Evolutionary conservation across 768 basidiomycete species (phyloP).

Genomic region (Bullera alba): DNA sequence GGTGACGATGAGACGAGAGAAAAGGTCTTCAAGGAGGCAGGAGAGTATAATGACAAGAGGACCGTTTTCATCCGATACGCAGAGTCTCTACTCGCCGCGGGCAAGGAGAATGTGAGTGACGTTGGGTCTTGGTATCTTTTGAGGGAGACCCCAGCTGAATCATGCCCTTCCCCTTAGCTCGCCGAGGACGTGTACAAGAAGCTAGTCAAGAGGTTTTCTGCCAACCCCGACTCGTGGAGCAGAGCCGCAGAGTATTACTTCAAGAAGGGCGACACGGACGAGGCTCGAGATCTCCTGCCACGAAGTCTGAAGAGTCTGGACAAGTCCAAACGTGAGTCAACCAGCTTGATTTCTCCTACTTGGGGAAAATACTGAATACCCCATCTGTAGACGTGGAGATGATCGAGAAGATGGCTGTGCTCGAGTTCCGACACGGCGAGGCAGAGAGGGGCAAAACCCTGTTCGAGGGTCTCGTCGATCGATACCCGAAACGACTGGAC

Average conservation of each 20-base stretch:
- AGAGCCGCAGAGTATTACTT: conserved; percentile 71
- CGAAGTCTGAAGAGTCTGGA: conserved; percentile 83
- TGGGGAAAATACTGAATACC: background rate
- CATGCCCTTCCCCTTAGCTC: conserved; percentile 52
- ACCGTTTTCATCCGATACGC: conserved; percentile 79
- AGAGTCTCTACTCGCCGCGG: conserved; percentile 72
- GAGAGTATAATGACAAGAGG: conserved; percentile 83
- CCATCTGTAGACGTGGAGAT: conserved; percentile 78
- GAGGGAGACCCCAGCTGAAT: background rate
- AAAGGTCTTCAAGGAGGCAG: conserved; percentile 79
- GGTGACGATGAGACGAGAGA: conserved; percentile 77
- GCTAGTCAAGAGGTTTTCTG: conserved; percentile 88
- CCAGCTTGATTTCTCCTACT: background rate
- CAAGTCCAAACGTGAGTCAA: conserved; percentile 77
- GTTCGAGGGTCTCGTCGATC: conserved; percentile 93
- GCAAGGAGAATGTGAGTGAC: conserved; percentile 64
- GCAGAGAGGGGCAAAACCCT: conserved; percentile 90
- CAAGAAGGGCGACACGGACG: conserved; percentile 65
- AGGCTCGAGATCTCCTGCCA: conserved; percentile 76
- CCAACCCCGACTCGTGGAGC: conserved; percentile 90
- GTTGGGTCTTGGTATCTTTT: background rate
- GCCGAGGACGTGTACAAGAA: conserved; percentile 87
- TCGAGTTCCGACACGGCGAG: conserved; percentile 92
- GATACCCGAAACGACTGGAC: conserved; percentile 90
- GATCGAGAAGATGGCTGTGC: conserved; percentile 85